Evolutionary conservation across 2,329 filamentous ascomycete species (phyloP), one percentile per base, ranked within the genome.

Genomic region (Alternaria incomplexa): DNA sequence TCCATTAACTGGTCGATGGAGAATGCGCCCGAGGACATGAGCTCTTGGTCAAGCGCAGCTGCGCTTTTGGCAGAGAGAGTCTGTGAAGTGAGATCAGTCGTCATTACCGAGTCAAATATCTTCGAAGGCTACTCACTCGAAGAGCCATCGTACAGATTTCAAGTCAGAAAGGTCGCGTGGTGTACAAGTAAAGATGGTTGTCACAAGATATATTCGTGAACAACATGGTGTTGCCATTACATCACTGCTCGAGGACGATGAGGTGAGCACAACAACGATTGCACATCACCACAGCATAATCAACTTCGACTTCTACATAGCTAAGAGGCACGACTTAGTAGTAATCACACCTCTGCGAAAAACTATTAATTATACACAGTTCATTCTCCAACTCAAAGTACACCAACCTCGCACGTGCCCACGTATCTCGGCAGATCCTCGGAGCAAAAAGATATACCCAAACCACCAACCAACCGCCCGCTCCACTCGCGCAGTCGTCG

Each of bases 1-100:
- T 98, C 96, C 96, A 99, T 98, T 52, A 99, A 85, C 81, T 99
- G 96, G 77, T 98, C 96, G 58, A 99, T 87, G 11, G 93, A 97
- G 82, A 97, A 99, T 9, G 92, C 93, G 43, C 88, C 88, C 1
- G 90, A 88, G 76, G 89, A 92, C 94, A 99, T 98, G 65, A 99
- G 89, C 78, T 99, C 95, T 80, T 92, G 90, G 78, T 99, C 96
- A 17, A 99, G 87, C 51, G 93, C 91, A 0, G 92, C 91, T 0
- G 96, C 96, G 67, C 93, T 92, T 81, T 96, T 93, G 45, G 95
- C 90, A 10, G 90, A 91, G 25, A 99, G 87, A 25, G 93, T 97
- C 93, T 96, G 58, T 12, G 4, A 7, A n/a, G 0, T n/a, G 1
- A 12, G 8, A 50, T 54, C 9, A 44, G 36, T 20, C 15, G 23